Evolutionary conservation across 306 rosid species (phyloP), one percentile per base, ranked within the genome.

Genomic region (Trichosanthes truncata): DNA sequence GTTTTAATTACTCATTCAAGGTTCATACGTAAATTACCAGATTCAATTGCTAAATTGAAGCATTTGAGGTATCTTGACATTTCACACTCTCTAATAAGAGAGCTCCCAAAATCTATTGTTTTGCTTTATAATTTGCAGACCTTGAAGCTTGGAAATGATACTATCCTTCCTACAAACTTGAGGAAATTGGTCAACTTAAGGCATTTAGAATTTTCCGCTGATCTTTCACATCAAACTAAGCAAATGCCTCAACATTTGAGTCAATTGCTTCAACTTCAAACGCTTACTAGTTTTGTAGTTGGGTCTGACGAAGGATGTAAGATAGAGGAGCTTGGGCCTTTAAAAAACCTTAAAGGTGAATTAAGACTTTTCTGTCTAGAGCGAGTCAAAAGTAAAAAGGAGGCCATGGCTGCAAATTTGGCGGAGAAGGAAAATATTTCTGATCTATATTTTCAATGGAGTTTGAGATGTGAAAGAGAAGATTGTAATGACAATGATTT

Each of bases 61-160:
- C 45, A 52, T 48, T 75, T 80, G 59, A 57, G 73, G 81, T 79
- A 79, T 14, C 53, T 79, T 1, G 46, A 79, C 61, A 41, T 65
- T 45, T 49, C 29, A 45, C 0, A n/a, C 6, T 17, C 76, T 10
- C 2, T 2, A 1, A 79, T 79, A 6, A 31, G 14, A 6, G 51
- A 71, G 21, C 40, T 79, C 20, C 81, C 81, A 26, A 6, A 49
- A 6, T 79, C 76, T 18, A 14, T 79, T 12, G 29, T 35, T 8
- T 31, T 20, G 0, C 81, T 79, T 17, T 79, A 17, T 29, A 20
- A 78, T 7, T 23, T 69, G 4, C 76, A 69, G 7, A 69, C 76
- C 0, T 40, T 69, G 49, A 69, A 25, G 23, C 51, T 69, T 10
- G 26, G 25, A 20, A 21, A 1, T 81, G 66, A 63, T 76, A 1